Evolutionary conservation across 225 moss, liverwort and hornwort species (phyloP).

Genomic region (Bryum argenteum): DNA sequence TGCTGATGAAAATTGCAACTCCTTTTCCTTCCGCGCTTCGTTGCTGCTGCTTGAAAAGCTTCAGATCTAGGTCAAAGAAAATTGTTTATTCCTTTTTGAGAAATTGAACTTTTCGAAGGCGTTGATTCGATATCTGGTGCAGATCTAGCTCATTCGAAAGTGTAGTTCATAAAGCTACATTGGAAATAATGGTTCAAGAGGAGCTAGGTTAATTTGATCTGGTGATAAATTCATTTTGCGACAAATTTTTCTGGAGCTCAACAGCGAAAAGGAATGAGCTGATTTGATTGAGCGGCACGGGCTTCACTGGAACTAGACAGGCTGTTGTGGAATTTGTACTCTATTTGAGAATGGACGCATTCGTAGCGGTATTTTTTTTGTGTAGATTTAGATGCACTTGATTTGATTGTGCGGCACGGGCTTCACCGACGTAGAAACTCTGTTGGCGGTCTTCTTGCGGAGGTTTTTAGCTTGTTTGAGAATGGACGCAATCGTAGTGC

Average conservation of each 20-base stretch:
- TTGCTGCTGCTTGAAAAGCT: too few species aligned
- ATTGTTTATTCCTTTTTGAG: too few species aligned
- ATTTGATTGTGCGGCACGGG: too few species aligned
- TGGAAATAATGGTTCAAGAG: too few species aligned
- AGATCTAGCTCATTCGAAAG: slow-evolving; percentile 24
- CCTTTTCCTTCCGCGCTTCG: too few species aligned
- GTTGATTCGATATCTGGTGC: background rate
- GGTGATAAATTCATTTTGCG: background rate
- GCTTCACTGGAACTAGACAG: background rate
- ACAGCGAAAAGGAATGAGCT: background rate
- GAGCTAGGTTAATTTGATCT: slow-evolving; percentile 15
- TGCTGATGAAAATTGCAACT: too few species aligned
- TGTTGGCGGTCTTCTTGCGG: background rate
- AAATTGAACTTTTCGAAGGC: background rate
- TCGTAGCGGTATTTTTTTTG: background rate
- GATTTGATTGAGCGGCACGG: background rate
- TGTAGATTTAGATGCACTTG: too few species aligned
- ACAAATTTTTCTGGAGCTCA: background rate
- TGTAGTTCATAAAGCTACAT: too few species aligned
- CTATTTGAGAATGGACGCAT: slow-evolving; percentile 32
- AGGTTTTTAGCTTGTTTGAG: slow-evolving; percentile 9
- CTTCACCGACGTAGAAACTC: too few species aligned
- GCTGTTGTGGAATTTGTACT: background rate
- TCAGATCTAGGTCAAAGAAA: slow-evolving; percentile 16
- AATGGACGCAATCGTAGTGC: slow-evolving; percentile 24